phyloP scores from a whole-genome alignment of 2,329 filamentous ascomycete genomes.

The Helicocarpus griseus region DNA sequence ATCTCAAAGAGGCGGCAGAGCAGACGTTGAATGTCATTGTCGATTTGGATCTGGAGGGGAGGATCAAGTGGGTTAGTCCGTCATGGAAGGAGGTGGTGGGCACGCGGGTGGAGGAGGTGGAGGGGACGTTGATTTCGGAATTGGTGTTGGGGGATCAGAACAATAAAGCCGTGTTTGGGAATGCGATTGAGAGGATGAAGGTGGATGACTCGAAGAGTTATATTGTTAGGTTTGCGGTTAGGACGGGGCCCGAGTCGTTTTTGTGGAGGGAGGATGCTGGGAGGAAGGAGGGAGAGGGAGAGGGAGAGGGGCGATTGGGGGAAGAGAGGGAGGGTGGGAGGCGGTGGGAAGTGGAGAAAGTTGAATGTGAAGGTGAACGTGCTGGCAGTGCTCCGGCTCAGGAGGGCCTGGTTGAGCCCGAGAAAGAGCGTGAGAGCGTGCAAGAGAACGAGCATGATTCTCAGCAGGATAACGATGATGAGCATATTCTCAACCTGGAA shows the following conservation, averaged over 20 bases:
- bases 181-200: slow-evolving; percentile 79
- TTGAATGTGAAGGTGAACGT: slow-evolving; percentile 4
- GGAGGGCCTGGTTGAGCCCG: background rate
- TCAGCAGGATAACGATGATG: slow-evolving; percentile 30
- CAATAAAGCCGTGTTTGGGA: slow-evolving; percentile 69
- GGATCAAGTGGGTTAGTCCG: slow-evolving; percentile 89
- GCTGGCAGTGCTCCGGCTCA: background rate
- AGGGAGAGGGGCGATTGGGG: slow-evolving; percentile 19
- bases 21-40: slow-evolving; percentile 95
- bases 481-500: slow-evolving; percentile 67
- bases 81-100: slow-evolving; percentile 94
- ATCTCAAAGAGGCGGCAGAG: slow-evolving; percentile 89
- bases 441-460: slow-evolving; percentile 14
- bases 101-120: slow-evolving; percentile 60
- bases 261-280: slow-evolving; percentile 36
- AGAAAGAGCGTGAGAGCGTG: too few relatives aligned
- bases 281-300: slow-evolving; percentile 19
- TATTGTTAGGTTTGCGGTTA: slow-evolving; percentile 70
- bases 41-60: slow-evolving; percentile 82
- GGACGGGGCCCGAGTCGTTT: slow-evolving; percentile 59
- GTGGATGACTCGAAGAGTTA: slow-evolving; percentile 89
- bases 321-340: slow-evolving; percentile 27
- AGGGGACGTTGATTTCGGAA: slow-evolving; percentile 69
- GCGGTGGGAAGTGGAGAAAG: slow-evolving; percentile 16
- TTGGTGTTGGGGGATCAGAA: slow-evolving; percentile 73